A percentile compares a stretch with the other conserved stretches of the same genome.
These are phyloP conservation scores for Gloeostereum incarnatum DNA, from an alignment of 768 basidiomycete species.

Conservation along the genomic window DNA sequence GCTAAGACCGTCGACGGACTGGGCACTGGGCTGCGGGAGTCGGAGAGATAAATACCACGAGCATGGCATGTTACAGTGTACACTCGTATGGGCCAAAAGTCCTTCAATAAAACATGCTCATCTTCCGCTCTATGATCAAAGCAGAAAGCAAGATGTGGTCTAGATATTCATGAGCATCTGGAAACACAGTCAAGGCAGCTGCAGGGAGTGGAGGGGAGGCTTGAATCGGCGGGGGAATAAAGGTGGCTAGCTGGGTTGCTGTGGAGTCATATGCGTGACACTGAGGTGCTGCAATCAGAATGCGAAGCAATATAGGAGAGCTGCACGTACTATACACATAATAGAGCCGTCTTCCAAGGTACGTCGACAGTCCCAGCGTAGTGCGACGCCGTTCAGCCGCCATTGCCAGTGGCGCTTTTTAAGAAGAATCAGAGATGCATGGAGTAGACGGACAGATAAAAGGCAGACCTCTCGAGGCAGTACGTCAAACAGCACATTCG, in stretches of 20 bases:
- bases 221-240: constrained; percentile 36
- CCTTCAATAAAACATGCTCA: too few species aligned
- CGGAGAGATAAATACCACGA: too few species aligned
- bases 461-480: constrained; percentile 20
- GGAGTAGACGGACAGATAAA: neutral
- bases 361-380: constrained; percentile 38
- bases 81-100: too few species aligned
- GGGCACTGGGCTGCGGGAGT: too few species aligned
- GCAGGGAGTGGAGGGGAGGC: constrained; percentile 37
- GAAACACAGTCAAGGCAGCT: constrained; percentile 34
- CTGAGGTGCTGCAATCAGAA: constrained; percentile 9
- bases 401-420: constrained; percentile 30
- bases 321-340: constrained; percentile 32
- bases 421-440: neutral
- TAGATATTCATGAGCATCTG: constrained; percentile 31
- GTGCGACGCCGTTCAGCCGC: constrained; percentile 21
- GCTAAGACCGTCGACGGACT: too few species aligned
- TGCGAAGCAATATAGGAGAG: neutral
- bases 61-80: too few species aligned
- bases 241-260: constrained; percentile 28
- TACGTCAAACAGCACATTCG: constrained; percentile 25
- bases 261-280: constrained; percentile 20
- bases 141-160: constrained; percentile 37
- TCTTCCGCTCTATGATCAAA: constrained; percentile 31
- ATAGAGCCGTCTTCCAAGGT: constrained; percentile 36